Conservation (phyloP, 169 alveolate species). For the Cryptosporidium sp. region DNA sequence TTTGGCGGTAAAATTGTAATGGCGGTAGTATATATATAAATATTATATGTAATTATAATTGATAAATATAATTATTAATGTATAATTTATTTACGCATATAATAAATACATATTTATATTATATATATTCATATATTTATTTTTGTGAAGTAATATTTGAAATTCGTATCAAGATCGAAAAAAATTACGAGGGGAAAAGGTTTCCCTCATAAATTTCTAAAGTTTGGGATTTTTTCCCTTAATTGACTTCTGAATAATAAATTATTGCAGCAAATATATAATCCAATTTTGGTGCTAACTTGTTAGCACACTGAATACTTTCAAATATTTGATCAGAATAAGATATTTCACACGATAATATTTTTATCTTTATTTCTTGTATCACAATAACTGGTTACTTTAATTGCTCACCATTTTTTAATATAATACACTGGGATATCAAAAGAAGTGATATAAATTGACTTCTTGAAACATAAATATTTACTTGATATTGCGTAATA, state of each 20-base stretch:
- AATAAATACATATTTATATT: too few species aligned
- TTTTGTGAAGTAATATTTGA: not conserved
- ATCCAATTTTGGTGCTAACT: not conserved
- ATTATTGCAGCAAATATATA: not conserved
- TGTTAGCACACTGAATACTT: not conserved
- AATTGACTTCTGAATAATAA: not conserved
- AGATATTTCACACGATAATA: not conserved
- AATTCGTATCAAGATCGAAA: not conserved
- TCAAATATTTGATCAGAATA: not conserved
- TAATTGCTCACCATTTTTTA: not conserved
- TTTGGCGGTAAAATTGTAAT: not conserved
- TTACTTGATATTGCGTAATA: not conserved
- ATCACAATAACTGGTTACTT: not conserved
- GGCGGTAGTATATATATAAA: not conserved
- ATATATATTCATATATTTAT: too few species aligned
- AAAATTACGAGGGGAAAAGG: not conserved
- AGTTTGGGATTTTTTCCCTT: not conserved
- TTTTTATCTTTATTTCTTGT: not conserved
- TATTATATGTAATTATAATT: too few species aligned
- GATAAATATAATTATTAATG: too few species aligned
- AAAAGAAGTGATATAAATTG: not conserved
- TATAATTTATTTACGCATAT: too few species aligned
- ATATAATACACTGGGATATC: not conserved
- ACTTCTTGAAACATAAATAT: not conserved
- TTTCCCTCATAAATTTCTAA: not conserved